phyloP scores from a whole-genome alignment of 2,329 filamentous ascomycete genomes.

The Trichoderma polysporum region DNA sequence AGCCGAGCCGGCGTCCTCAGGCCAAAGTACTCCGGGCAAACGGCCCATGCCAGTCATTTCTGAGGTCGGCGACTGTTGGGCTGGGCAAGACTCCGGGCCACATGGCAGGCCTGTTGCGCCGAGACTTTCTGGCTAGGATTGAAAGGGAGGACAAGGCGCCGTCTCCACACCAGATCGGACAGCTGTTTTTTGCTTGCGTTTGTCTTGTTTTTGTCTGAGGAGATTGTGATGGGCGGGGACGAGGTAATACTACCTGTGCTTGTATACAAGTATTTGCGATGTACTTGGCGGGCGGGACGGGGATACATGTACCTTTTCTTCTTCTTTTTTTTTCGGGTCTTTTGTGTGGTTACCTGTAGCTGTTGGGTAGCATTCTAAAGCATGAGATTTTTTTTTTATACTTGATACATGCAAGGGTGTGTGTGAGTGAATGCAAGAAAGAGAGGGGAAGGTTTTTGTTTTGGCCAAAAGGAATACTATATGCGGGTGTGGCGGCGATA shows the following conservation, averaged over 20 bases:
- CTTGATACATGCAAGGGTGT: background rate
- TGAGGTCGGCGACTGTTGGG: conserved; percentile 7
- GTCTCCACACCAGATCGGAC: conserved; percentile 12
- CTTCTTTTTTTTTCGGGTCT: background rate
- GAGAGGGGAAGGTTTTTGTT: background rate
- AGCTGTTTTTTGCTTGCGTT: background rate
- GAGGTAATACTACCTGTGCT: background rate
- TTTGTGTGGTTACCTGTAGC: background rate
- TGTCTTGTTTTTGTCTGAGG: background rate
- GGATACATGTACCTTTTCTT: background rate
- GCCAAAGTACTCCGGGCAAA: too few species aligned
- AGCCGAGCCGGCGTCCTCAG: background rate
- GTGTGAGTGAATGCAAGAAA: background rate
- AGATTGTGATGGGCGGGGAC: background rate
- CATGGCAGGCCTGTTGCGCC: conserved; percentile 13
- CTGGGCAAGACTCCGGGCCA: background rate
- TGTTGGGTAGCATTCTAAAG: background rate
- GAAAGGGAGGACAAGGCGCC: background rate
- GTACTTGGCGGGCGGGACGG: background rate
- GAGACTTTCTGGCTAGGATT: background rate
- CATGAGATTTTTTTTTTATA: background rate
- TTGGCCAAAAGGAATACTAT: background rate
- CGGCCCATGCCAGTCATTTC: background rate
- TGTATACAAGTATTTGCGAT: background rate
- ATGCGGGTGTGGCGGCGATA: background rate